phyloP scores from a whole-genome alignment of 2,329 filamentous ascomycete genomes.

The Fusarium camptoceras region DNA sequence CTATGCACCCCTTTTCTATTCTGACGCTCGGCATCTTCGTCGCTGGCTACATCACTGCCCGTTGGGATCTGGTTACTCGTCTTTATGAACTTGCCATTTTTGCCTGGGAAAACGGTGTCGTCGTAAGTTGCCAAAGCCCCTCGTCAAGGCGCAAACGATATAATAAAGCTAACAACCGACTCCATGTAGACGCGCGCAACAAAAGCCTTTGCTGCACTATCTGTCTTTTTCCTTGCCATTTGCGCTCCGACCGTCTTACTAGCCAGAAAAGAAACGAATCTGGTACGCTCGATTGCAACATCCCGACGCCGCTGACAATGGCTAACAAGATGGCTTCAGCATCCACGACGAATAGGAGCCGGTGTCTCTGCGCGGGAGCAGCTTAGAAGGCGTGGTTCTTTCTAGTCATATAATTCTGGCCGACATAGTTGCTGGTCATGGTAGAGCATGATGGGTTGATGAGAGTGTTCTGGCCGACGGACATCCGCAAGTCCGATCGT shows the following conservation, averaged over 20 bases:
- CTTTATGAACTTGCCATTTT: slow-evolving; percentile 97
- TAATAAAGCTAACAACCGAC: slow-evolving; percentile 8
- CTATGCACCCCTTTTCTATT: slow-evolving; percentile 98
- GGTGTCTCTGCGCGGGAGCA: slow-evolving; percentile 97
- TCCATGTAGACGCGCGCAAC: slow-evolving; percentile 77
- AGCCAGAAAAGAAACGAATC: slow-evolving; percentile 80
- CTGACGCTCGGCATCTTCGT: slow-evolving; percentile 98
- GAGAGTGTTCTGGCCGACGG: slow-evolving; percentile 98
- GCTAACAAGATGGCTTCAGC: slow-evolving; percentile 62
- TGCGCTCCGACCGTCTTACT: slow-evolving; percentile 87
- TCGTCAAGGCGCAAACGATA: background rate
- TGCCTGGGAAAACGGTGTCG: slow-evolving; percentile 98
- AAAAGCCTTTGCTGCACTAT: slow-evolving; percentile 86
- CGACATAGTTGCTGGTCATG: slow-evolving; percentile 64
- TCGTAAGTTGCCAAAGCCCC: slow-evolving; percentile 68
- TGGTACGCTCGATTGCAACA: slow-evolving; percentile 67
- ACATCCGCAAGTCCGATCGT: slow-evolving; percentile 76
- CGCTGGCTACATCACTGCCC: slow-evolving; percentile 98
- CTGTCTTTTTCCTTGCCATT: slow-evolving; percentile 84
- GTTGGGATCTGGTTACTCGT: slow-evolving; percentile 97
- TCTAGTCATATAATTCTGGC: slow-evolving; percentile 65
- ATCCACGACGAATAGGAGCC: slow-evolving; percentile 80
- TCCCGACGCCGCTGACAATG: slow-evolving; percentile 34
- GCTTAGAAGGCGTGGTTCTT: slow-evolving; percentile 91
- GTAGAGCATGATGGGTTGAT: slow-evolving; percentile 87